These are phyloP conservation scores for Wilcoxina mikolae DNA, from an alignment of 495 filamentous ascomycete genomes.

Conservation along the genomic window DNA sequence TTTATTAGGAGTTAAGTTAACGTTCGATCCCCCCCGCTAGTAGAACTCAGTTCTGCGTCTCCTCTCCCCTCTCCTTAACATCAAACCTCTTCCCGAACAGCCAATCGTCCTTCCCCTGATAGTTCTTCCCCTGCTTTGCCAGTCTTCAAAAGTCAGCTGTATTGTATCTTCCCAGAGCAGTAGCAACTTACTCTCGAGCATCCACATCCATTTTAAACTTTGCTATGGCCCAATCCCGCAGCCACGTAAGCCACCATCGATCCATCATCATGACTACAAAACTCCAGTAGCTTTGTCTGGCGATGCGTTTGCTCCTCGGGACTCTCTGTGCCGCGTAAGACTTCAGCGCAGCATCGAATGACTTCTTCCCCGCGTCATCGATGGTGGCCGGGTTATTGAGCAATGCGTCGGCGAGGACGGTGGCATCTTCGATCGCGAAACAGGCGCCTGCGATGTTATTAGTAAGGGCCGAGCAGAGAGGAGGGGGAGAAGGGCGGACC, in stretches of 20 bases:
- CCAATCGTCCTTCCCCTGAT: neutral
- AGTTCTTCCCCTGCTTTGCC: neutral
- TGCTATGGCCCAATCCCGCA: neutral
- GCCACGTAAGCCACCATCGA: conserved; percentile 12
- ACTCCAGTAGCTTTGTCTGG: conserved; percentile 20
- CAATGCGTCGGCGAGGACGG: conserved; percentile 23
- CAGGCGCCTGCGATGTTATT: conserved; percentile 14
- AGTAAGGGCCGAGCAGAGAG: neutral
- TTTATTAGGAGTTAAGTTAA: no score
- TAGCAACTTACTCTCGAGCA: neutral
- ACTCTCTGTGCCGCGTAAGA: conserved; percentile 15
- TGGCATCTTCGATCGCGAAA: conserved; percentile 27
- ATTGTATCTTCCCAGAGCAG: neutral
- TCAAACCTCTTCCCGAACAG: neutral
- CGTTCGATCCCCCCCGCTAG: no score
- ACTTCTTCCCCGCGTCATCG: neutral
- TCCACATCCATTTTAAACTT: neutral
- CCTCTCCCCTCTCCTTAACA: neutral
- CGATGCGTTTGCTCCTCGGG: conserved; percentile 21
- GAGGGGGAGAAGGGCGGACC: neutral
- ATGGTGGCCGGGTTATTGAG: conserved; percentile 17
- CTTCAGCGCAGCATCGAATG: conserved; percentile 8
- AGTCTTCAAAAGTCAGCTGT: neutral
- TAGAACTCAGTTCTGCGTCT: no score
- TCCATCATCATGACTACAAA: conserved; percentile 14